Base-by-base conservation (phyloP, 2,329 filamentous ascomycete genomes). In the Pseudonectria buxi region DNA sequence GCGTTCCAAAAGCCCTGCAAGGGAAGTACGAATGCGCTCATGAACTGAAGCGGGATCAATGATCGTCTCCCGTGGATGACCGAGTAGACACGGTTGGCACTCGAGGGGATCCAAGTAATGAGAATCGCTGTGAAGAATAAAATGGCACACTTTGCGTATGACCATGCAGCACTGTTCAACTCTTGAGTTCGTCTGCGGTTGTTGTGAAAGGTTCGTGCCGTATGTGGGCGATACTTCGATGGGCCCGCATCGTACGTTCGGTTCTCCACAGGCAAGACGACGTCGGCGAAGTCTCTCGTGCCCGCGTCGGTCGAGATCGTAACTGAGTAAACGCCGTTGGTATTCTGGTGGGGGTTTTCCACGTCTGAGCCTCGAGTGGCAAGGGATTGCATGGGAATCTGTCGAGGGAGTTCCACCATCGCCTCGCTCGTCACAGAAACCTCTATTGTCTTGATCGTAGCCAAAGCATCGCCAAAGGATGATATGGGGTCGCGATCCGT, bases 1-100 rank as follows among this genome's bases (percentile, higher is more conserved):
- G 80, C 76, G 56, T 94, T 94, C 85, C 86, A 92, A 51, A 89
- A 84, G 0, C 86, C 86, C 55, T 94, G 86, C 0, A 88, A 69
- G 0, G 86, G 86, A 7, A 94, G 69, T 1, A 92, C 85, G 27
- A 86, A 71, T 0, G 83, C 78, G 14, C 82, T 81, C 45, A 80
- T 74, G 45, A 83, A 78, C 49, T 86, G 78, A 15, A 92, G 72
- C 0, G 70, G 64, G 18, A 79, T 70, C 7, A 67, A 71, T 0
- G 71, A 61, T 4, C 68, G 39, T 16, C 71, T 61, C 0, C 69
- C 64, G 50, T 82, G 67, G 7, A 78, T 67, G 12, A 88, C 67
- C 4, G 77, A 77, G 59, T 83, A 88, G 12, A 89, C 73, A 9
- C 86, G 73, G 56, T 94, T 92, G 40, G 82, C 72, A 14, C 80